phyloP scores from a whole-genome alignment of 495 filamentous ascomycete species.

The Penicillium roqueforti region DNA sequence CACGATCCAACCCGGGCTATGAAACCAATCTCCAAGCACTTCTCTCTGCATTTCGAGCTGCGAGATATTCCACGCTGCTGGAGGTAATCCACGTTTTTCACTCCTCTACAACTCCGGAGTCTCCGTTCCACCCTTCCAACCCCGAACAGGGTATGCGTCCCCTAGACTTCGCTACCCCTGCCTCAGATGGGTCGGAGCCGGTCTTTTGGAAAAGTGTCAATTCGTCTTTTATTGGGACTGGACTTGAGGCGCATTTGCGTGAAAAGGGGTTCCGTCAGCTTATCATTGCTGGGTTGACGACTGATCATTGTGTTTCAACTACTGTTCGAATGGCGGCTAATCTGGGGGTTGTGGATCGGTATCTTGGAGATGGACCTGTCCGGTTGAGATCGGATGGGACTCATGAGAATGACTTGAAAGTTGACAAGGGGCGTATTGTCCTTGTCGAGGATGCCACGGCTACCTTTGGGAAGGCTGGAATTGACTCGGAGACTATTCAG shows the following conservation, averaged over 20 bases:
- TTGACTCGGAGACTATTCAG: conserved; percentile 47
- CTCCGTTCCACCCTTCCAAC: conserved; percentile 32
- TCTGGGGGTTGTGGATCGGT: conserved; percentile 39
- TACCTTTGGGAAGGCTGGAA: conserved; percentile 40
- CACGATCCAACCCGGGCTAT: conserved; percentile 44
- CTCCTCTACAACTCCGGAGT: conserved; percentile 31
- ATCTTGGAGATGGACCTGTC: conserved; percentile 15
- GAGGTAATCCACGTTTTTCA: conserved; percentile 49
- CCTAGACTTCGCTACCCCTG: conserved; percentile 36
- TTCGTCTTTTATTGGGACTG: conserved; percentile 46
- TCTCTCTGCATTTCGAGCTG: conserved; percentile 38
- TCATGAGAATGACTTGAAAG: conserved; percentile 15
- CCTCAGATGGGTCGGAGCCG: conserved; percentile 37
- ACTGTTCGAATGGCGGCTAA: conserved; percentile 49
- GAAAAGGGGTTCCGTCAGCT: conserved; percentile 35
- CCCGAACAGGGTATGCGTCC: conserved; percentile 31
- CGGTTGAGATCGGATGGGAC: conserved; percentile 21
- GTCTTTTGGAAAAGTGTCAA: conserved; percentile 47
- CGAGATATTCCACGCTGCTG: conserved; percentile 17
- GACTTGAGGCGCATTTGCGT: conserved; percentile 37
- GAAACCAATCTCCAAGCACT: conserved; percentile 42
- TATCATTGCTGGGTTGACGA: conserved; percentile 42
- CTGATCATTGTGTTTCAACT: conserved; percentile 51
- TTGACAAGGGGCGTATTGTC: conserved; percentile 41
- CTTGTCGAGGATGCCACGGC: conserved; percentile 48